Conservation (phyloP, 2,329 filamentous ascomycete species). For the Cladosporium sphaerospermum region DNA sequence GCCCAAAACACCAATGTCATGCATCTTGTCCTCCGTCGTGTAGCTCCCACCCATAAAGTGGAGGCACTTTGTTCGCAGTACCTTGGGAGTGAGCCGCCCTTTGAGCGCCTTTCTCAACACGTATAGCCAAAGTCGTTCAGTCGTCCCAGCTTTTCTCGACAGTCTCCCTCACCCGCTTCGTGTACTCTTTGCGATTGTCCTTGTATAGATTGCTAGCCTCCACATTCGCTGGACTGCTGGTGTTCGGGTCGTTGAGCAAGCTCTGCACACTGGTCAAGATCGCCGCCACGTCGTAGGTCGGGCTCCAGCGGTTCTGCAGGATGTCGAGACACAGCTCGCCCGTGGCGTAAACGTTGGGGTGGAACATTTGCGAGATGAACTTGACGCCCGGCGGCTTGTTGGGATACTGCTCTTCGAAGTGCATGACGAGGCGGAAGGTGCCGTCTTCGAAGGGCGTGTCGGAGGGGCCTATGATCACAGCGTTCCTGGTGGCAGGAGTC, state of each 20-base stretch:
- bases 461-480: constrained; percentile 92
- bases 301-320: constrained; percentile 95
- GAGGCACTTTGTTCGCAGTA: no score
- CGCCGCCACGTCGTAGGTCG: constrained; percentile 95
- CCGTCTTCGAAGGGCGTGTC: constrained; percentile 98
- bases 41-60: no score
- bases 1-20: no score
- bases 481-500: constrained; percentile 63
- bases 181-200: constrained; percentile 94
- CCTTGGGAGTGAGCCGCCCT: no score
- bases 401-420: constrained; percentile 97
- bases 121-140: constrained; percentile 33
- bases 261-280: constrained; percentile 97
- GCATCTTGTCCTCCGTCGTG: not conserved
- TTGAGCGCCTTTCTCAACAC: no score
- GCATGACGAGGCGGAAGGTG: constrained; percentile 96
- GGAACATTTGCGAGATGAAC: constrained; percentile 99
- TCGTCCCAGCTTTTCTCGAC: constrained; percentile 99
- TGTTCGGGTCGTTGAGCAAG: constrained; percentile 95
- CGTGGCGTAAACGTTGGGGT: constrained; percentile 96
- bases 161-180: constrained; percentile 88
- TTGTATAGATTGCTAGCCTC: constrained; percentile 98
- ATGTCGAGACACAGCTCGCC: constrained; percentile 96
- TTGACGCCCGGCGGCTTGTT: constrained; percentile 98
- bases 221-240: constrained; percentile 94